phyloP scores from a whole-genome alignment of 345 rosid genomes.

The Syzygium oleosum region DNA sequence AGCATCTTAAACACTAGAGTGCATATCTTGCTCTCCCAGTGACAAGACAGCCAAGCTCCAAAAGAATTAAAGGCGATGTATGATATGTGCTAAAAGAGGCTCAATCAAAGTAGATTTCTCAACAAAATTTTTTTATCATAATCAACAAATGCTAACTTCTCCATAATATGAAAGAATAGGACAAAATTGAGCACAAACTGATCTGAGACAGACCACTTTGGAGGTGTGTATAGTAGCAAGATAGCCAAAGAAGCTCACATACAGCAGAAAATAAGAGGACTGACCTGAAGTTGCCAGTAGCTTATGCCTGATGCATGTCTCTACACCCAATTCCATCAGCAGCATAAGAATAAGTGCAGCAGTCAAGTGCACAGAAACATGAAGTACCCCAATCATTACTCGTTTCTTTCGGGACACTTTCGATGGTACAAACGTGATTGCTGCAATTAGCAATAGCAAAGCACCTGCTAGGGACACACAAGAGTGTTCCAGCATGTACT shows the following conservation, averaged over 20 bases:
- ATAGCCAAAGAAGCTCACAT: neutral
- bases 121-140: neutral
- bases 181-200: neutral
- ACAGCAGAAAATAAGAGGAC: neutral
- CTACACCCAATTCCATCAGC: slow-evolving; percentile 85
- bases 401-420: slow-evolving; percentile 79
- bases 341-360: slow-evolving; percentile 91
- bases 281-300: slow-evolving; percentile 91
- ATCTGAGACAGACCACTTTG: neutral
- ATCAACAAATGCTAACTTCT: neutral
- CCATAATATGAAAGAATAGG: neutral
- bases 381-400: slow-evolving; percentile 67
- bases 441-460: slow-evolving; percentile 48
- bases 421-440: slow-evolving; percentile 78
- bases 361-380: slow-evolving; percentile 79
- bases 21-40: neutral
- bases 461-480: slow-evolving; percentile 75
- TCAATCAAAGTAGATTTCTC: neutral
- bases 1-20: neutral
- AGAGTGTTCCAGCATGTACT: slow-evolving; percentile 62
- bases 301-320: slow-evolving; percentile 85
- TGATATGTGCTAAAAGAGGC: neutral
- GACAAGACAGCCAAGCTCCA: neutral
- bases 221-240: neutral
- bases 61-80: neutral